Evolutionary conservation across 768 basidiomycete species (phyloP), one percentile per base, ranked within the genome.

Genomic region (Xerocomus brunneocitrinus): DNA sequence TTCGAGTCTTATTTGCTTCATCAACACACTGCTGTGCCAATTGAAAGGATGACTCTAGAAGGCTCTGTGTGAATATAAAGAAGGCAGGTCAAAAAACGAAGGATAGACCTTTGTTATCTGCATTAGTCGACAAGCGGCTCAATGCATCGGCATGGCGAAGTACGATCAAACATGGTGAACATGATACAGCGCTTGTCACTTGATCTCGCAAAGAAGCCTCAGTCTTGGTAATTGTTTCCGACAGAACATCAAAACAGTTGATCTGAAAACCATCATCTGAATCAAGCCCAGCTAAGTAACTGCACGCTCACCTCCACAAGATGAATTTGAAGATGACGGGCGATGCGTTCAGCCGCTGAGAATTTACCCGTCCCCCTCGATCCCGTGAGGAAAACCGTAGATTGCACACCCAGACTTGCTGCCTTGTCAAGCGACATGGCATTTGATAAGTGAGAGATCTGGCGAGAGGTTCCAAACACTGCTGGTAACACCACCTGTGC

Each of bases 161-260:
- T 2, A 97, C 70, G 19, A 98, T 71, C 38, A 98, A 73, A 63
- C 91, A 97, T 0, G 97, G 97, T 0, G 91, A 82, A 64, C 89
- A 92, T 3, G 77, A 70, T 14, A 77, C 73, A 2, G 91, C 93
- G 67, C 85, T 81, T 49, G 91, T 91, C 57, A 97, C 82, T 13
- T 82, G 79, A 4, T 84, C 83, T 32, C 78, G 78, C 0, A 98
- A 72, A 2, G 76, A 79, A 1, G 80, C 89, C 62, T 91, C 87
- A 0, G 90, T 90, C 59, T 87, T 86, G 2, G 74, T 72, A 41
- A 86, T 82, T 40, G 79, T 86, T 46, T 98, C 95, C 3, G 86
- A 88, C 7, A 94, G 62, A 5, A 94, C 62, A 50, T 91, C 82
- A 65, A 83, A 98, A 65, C 92, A 95, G 57, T 97, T 85, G 42